These are phyloP conservation scores for Pythium aquatile DNA, from an alignment of 352 stramenopile species.

Conservation along the genomic window DNA sequence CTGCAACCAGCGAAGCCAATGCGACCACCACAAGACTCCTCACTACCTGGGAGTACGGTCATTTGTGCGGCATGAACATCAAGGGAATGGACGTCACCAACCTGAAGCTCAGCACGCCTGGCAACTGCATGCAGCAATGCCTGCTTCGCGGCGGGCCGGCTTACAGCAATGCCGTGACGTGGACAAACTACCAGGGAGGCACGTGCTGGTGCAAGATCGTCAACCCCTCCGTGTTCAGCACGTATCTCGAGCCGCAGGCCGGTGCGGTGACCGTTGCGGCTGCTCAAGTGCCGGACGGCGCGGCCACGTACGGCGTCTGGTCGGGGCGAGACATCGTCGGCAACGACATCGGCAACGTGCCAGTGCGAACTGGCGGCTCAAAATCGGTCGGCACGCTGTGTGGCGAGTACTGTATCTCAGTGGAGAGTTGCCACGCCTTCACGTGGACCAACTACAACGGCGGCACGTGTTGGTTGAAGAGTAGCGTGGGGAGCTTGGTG, in stretches of 20 bases:
- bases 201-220: background rate
- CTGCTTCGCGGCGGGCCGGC: no score
- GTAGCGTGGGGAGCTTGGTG: constrained; percentile 29
- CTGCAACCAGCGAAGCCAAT: no score
- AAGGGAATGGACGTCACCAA: no score
- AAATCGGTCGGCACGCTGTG: background rate
- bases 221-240: background rate
- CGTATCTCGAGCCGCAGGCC: background rate
- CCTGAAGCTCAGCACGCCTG: no score
- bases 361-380: no score
- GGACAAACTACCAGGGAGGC: background rate
- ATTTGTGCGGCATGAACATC: no score
- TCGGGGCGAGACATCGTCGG: background rate
- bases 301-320: background rate
- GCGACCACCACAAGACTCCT: no score
- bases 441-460: constrained; percentile 48
- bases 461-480: constrained; percentile 62
- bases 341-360: background rate
- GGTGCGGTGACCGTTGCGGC: background rate
- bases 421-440: background rate
- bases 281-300: background rate
- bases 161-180: background rate
- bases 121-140: no score
- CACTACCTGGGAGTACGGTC: no score
- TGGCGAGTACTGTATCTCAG: background rate